These are phyloP conservation scores for Yamadazyma kitorensis DNA, from an alignment of 805 yeast species.

Conservation along the genomic window DNA sequence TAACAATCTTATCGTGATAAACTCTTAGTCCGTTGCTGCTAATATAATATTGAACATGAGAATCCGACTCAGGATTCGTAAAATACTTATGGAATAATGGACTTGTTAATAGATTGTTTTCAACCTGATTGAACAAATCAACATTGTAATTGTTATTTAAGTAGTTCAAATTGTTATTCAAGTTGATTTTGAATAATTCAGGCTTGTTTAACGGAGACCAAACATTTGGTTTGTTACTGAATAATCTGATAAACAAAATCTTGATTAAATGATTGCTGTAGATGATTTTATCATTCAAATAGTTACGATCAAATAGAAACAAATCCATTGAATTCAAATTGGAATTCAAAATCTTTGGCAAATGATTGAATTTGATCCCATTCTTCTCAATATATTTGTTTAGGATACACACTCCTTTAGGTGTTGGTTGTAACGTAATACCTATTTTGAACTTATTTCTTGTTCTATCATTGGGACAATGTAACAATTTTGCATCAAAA, in stretches of 20 bases:
- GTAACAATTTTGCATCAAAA: slow-evolving; percentile 62
- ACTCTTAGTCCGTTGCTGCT: slow-evolving; percentile 64
- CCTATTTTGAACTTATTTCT: slow-evolving; percentile 40
- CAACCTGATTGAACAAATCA: neutral
- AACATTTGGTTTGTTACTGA: slow-evolving; percentile 67
- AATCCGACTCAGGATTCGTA: slow-evolving; percentile 85
- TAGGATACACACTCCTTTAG: slow-evolving; percentile 80
- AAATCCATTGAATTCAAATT: slow-evolving; percentile 70
- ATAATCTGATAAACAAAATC: slow-evolving; percentile 56
- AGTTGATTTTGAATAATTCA: slow-evolving; percentile 5
- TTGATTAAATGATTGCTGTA: slow-evolving; percentile 64
- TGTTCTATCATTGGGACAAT: slow-evolving; percentile 75
- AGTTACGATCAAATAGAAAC: slow-evolving; percentile 63
- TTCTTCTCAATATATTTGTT: slow-evolving; percentile 55
- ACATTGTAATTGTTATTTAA: neutral
- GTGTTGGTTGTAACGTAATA: slow-evolving; percentile 71
- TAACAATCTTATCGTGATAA: slow-evolving; percentile 37
- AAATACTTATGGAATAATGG: slow-evolving; percentile 77
- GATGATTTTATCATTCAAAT: slow-evolving; percentile 53
- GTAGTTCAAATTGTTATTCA: slow-evolving; percentile 4
- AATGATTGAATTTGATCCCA: slow-evolving; percentile 43
- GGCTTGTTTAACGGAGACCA: slow-evolving; percentile 61
- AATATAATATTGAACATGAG: slow-evolving; percentile 76
- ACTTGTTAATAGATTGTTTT: slow-evolving; percentile 24
- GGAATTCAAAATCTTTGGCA: slow-evolving; percentile 52